These are phyloP conservation scores for Epichloe typhina DNA, from an alignment of 2,329 filamentous ascomycete species.

Conservation along the genomic window DNA sequence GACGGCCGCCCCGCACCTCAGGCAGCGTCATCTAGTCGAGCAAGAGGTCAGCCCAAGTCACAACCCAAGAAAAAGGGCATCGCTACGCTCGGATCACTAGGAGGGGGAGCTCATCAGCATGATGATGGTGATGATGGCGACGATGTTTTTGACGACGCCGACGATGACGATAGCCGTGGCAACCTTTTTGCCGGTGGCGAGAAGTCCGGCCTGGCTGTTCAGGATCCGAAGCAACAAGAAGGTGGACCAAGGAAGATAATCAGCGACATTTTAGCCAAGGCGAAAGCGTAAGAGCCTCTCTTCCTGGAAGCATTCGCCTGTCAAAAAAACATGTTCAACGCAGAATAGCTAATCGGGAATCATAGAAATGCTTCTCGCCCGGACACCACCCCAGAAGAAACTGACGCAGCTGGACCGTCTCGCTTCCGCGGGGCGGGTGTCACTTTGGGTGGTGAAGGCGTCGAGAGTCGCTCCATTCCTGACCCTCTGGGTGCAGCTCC, in stretches of 20 bases:
- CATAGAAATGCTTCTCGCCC: constrained; percentile 47
- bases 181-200: constrained; percentile 77
- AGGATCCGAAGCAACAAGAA: constrained; percentile 39
- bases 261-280: constrained; percentile 51
- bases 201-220: constrained; percentile 61
- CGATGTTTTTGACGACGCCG: constrained; percentile 38
- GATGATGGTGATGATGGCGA: constrained; percentile 49
- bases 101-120: constrained; percentile 32
- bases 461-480: constrained; percentile 54
- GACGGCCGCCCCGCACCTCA: constrained; percentile 46
- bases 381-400: constrained; percentile 33
- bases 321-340: neutral
- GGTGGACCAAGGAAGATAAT: constrained; percentile 42
- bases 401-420: constrained; percentile 32
- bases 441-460: constrained; percentile 67
- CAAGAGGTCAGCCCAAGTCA: constrained; percentile 21
- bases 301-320: neutral
- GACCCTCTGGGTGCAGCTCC: constrained; percentile 34
- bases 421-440: constrained; percentile 59
- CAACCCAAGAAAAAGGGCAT: constrained; percentile 48
- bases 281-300: constrained; percentile 37
- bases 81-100: constrained; percentile 45
- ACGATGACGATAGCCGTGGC: constrained; percentile 44
- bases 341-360: neutral
- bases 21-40: constrained; percentile 16